Conservation (phyloP, 257 asterid genomes). For the Solanum virginianum region DNA sequence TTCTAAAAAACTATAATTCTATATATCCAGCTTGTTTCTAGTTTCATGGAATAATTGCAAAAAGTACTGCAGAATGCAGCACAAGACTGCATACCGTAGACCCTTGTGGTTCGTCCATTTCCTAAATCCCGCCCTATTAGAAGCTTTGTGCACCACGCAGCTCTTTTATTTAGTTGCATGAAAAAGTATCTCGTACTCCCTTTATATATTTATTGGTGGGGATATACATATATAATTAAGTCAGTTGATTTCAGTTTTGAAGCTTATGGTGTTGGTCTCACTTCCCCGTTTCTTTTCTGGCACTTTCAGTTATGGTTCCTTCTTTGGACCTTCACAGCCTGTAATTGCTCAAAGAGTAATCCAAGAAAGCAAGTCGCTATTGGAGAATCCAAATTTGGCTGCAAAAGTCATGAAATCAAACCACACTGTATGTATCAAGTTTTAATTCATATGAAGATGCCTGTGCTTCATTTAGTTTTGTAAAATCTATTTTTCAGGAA, state of each 20-base stretch:
- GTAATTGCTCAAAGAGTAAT: slow-evolving; percentile 86
- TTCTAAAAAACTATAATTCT: neutral
- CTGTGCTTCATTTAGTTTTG: neutral
- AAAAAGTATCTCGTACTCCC: neutral
- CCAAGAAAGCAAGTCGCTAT: slow-evolving; percentile 85
- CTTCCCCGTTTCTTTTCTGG: neutral
- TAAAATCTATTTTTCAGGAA: neutral
- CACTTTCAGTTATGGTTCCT: slow-evolving; percentile 70
- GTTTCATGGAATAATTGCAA: neutral
- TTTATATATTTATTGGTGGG: neutral
- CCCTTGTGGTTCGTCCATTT: neutral
- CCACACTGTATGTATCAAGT: slow-evolving; percentile 25
- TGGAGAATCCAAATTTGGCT: slow-evolving; percentile 72
- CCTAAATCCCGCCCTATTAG: neutral
- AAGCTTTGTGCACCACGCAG: neutral
- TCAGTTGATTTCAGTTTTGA: neutral
- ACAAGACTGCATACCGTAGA: neutral
- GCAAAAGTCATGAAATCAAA: slow-evolving; percentile 36
- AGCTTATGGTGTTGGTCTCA: neutral
- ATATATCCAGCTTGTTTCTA: neutral
- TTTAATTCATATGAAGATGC: neutral
- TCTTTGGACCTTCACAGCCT: slow-evolving; percentile 94
- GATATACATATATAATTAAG: neutral
- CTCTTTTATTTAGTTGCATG: neutral
- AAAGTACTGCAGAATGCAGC: neutral